Base-by-base conservation (phyloP, 108 stramenopile species). In the Ochromonas danica region DNA sequence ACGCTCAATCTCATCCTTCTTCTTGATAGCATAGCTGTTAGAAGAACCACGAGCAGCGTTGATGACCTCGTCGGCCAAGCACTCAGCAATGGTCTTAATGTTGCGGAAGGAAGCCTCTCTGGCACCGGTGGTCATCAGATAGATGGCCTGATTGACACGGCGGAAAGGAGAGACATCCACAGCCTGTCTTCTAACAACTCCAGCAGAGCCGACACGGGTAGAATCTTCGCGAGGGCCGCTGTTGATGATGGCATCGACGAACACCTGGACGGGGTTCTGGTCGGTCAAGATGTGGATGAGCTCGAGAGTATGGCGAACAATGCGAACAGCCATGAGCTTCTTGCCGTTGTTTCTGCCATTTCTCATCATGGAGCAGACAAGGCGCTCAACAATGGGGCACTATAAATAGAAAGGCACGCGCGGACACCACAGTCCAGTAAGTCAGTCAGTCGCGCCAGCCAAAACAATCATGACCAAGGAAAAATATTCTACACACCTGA, bases 1-100 rank as follows among this genome's bases (percentile, higher is more conserved):
- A 90, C 97, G 97, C 92, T 99, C 97, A 83, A 99, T 96, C 88
- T 99, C 98, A 87, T 99, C 98, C 95, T 99, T 98, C 91, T 99
- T 99, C 96, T 99, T 99, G 92, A 99, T 99, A 81, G 98, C 98
- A 83, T 97, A 98, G 40, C 91, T 93, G 96, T 99, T 99, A 85
- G 94, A 95, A 65, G 95, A 96, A 74, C 98, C 96, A 82, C 96
- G 90, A 33, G 98, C 96, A 42, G 97, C 97, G 85, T 99, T 99
- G 91, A 99, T 97, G 83, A 99, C 89, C 88, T 99, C 98, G 80
- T 99, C 98, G 39, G 97, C 98, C 82, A 99, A 88, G 85, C 97
- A 98, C 91, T 98, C 97, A 51, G 95, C 92, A 93, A 97, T 95
- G 85, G 98, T 96, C 94, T 99, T 98, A 81, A 99, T 89, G 94